Conservation (phyloP, 2,329 filamentous ascomycete species). For the Exophiala calicioides region DNA sequence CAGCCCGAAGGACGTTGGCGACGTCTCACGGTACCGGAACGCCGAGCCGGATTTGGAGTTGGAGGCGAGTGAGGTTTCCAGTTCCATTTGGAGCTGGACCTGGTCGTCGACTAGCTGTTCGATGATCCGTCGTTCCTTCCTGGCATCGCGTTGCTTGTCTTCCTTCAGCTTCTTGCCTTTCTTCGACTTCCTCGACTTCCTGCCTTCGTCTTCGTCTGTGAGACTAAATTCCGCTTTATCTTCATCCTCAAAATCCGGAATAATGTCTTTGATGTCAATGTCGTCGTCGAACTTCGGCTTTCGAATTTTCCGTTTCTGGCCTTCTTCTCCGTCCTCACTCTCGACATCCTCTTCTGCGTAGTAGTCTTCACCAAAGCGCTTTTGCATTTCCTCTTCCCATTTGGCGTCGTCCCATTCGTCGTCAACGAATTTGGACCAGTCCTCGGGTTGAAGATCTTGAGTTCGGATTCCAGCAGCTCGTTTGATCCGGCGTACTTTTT, state of each 20-base stretch:
- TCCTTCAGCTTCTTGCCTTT: conserved; percentile 53
- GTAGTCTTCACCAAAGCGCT: conserved; percentile 85
- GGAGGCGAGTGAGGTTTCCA: conserved; percentile 65
- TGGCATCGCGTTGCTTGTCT: conserved; percentile 69
- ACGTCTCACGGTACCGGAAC: conserved; percentile 97
- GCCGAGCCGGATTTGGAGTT: too few relatives aligned
- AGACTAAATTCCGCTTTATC: conserved; percentile 56
- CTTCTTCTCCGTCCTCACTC: conserved; percentile 68
- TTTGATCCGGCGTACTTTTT: conserved; percentile 84
- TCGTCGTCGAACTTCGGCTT: conserved; percentile 96
- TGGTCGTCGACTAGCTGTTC: conserved; percentile 82
- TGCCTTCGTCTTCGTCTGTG: conserved; percentile 54
- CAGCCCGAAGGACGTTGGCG: conserved; percentile 84
- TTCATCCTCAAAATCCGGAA: conserved; percentile 67
- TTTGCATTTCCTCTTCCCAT: conserved; percentile 90
- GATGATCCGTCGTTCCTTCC: conserved; percentile 77
- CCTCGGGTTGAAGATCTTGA: conserved; percentile 64
- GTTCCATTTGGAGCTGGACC: conserved; percentile 74
- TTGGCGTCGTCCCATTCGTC: conserved; percentile 83
- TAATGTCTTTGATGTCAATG: conserved; percentile 91
- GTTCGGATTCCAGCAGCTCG: conserved; percentile 78
- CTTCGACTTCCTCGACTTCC: conserved; percentile 47
- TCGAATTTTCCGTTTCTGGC: conserved; percentile 47
- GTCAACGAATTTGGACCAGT: conserved; percentile 83
- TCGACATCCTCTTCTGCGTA: conserved; percentile 69